Conservation (phyloP, 139 green algal genomes). For the Trebouxia sp. region DNA sequence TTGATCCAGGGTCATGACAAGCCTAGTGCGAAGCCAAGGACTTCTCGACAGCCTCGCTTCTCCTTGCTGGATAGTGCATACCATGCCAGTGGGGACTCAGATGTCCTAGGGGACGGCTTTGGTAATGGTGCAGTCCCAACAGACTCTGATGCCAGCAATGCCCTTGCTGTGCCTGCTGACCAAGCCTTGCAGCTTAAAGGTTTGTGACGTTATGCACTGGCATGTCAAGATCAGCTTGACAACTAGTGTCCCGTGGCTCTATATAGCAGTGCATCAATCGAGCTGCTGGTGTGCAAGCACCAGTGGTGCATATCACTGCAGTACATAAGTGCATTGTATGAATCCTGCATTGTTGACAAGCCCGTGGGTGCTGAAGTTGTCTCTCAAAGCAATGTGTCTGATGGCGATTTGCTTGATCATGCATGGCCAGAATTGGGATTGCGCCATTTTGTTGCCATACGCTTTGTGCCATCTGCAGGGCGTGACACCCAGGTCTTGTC, state of each 20-base stretch:
- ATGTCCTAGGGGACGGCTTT: neutral
- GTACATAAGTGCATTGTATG: neutral
- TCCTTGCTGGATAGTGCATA: slow-evolving; percentile 40
- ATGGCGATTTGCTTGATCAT: slow-evolving; percentile 3
- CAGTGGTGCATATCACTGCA: neutral
- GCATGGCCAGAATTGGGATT: neutral
- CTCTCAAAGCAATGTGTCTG: neutral
- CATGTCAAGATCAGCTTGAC: neutral
- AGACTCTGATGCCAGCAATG: slow-evolving; percentile 28
- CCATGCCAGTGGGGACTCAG: neutral
- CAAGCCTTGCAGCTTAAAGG: slow-evolving; percentile 16
- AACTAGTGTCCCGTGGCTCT: no score
- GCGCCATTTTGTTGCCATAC: neutral
- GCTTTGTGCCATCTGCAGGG: neutral
- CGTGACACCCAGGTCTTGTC: slow-evolving; percentile 36
- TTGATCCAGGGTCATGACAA: no score
- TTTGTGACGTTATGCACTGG: neutral
- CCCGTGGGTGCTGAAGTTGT: neutral
- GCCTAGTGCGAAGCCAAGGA: no score
- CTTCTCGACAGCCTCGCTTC: slow-evolving; percentile 30
- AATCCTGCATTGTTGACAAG: neutral
- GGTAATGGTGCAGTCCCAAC: slow-evolving; percentile 37
- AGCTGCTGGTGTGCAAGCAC: neutral
- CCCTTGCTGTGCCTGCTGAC: slow-evolving; percentile 24
- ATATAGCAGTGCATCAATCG: neutral